Conservation (phyloP, 257 asterid genomes). For the Eucommia ulmoides region DNA sequence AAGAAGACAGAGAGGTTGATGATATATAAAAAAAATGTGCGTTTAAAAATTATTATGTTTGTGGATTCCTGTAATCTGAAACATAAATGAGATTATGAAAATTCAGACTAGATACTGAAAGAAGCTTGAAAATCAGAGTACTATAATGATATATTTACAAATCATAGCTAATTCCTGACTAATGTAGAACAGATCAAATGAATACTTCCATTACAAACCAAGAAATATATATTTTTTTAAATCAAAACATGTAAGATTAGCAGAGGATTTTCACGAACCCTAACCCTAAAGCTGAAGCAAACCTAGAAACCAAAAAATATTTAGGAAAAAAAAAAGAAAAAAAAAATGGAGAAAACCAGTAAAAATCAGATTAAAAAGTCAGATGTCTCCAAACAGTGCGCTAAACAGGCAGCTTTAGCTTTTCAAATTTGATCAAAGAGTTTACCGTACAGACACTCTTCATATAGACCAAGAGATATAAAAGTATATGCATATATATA, state of each 20-base stretch:
- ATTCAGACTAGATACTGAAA: not conserved
- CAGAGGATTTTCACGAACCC: not conserved
- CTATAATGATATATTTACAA: not conserved
- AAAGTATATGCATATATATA: not conserved
- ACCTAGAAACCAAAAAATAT: not conserved
- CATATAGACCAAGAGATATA: not conserved
- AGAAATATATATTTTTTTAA: not conserved
- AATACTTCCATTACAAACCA: no score
- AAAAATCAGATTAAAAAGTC: not conserved
- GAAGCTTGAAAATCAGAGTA: not conserved
- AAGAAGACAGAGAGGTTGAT: not conserved
- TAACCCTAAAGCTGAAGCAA: not conserved
- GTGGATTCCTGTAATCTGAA: not conserved
- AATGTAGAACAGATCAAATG: not conserved
- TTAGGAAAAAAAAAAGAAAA: not conserved
- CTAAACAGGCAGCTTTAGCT: no score
- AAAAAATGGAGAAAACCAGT: not conserved
- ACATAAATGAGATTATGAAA: not conserved
- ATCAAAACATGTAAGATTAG: not conserved
- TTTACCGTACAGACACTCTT: not conserved
- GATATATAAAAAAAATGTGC: not conserved
- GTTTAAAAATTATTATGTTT: not conserved
- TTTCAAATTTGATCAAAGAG: not conserved
- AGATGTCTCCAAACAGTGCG: no score
- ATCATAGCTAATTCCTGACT: not conserved